Base-by-base conservation (phyloP, 208 protist species). In the Wallacemonas collosoma region DNA sequence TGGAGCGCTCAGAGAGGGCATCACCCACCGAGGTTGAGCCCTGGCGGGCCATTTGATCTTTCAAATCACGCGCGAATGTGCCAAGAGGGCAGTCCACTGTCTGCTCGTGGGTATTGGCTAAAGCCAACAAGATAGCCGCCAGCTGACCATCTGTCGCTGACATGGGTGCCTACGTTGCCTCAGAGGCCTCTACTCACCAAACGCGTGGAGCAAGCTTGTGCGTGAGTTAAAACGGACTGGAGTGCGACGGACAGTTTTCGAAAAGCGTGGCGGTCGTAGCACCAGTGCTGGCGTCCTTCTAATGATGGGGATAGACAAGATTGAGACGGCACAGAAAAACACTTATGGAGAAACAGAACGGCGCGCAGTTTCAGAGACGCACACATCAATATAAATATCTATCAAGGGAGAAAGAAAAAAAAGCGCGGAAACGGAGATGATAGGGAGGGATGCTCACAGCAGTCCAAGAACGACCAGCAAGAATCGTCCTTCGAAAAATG, bases 1-100 rank as follows among this genome's bases (percentile, higher is more conserved):
- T 56, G 0, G 86, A 94, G 17, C 75, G 83, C 39, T 93, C 80
- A 0, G 88, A 85, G 38, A 94, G 74, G 41, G 81, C 71, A 73
- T 93, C 88, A 40, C 86, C 80, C 3, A 95, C 14, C 15, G 62
- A 55, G 12, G 69, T 5, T 4, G 60, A 65, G 43, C 60, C 60
- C 6, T 65, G 60, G 39, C 45, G 73, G 45, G 69, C 73, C 15
- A 41, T 66, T 9, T 79, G 68, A 0, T 50, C 68, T 14, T 65
- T 43, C 47, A 95, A 63, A 43, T 86, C 83, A 8, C 79, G 71
- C 14, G 86, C 86, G 73, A 95, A 93, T 41, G 62, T 67, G 40
- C 77, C 83, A 14, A 95, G 77, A 0, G 91, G 86, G 50, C 91
- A 95, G 57, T 73, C 65, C 35, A 39, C 68, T 6, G 79, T 79